phyloP scores from a whole-genome alignment of 768 basidiomycete species.

The Leccinum subtestaceum region DNA sequence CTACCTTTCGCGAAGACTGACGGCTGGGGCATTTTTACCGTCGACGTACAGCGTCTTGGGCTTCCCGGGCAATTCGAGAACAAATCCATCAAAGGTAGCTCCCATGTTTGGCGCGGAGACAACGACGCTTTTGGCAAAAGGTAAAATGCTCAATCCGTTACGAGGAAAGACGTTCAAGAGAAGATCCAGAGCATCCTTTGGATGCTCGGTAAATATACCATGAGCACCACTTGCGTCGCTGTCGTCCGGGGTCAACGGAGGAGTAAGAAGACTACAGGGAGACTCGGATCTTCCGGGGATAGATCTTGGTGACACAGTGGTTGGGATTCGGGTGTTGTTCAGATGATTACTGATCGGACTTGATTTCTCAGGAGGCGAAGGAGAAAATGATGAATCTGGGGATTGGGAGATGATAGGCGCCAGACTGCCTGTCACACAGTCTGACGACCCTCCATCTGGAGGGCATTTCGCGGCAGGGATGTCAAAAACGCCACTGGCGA shows the following conservation, averaged over 20 bases:
- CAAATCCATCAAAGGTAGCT: slow-evolving; percentile 71
- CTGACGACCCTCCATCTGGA: slow-evolving; percentile 93
- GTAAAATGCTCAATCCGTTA: slow-evolving; percentile 62
- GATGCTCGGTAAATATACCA: slow-evolving; percentile 43
- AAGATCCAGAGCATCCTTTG: slow-evolving; percentile 70
- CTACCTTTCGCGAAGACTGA: slow-evolving; percentile 82
- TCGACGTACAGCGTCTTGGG: slow-evolving; percentile 81
- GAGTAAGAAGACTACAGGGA: slow-evolving; percentile 52
- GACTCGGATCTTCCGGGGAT: slow-evolving; percentile 43
- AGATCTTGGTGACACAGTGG: slow-evolving; percentile 38
- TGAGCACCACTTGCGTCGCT: slow-evolving; percentile 43
- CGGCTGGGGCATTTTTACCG: slow-evolving; percentile 75
- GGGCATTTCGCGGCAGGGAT: slow-evolving; percentile 87
- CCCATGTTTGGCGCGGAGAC: slow-evolving; percentile 70
- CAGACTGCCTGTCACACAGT: slow-evolving; percentile 92
- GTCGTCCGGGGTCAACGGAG: slow-evolving; percentile 77
- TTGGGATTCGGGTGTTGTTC: slow-evolving; percentile 22
- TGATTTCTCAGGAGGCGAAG: slow-evolving; percentile 27
- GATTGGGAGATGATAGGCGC: slow-evolving; percentile 57
- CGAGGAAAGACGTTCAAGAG: slow-evolving; percentile 77
- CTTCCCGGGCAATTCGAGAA: slow-evolving; percentile 68
- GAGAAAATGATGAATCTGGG: slow-evolving; percentile 34
- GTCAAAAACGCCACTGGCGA: slow-evolving; percentile 91
- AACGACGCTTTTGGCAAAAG: slow-evolving; percentile 71
- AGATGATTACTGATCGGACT: slow-evolving; percentile 19